Conservation (phyloP, 208 protist species). For the Trypanosoma brucei region DNA sequence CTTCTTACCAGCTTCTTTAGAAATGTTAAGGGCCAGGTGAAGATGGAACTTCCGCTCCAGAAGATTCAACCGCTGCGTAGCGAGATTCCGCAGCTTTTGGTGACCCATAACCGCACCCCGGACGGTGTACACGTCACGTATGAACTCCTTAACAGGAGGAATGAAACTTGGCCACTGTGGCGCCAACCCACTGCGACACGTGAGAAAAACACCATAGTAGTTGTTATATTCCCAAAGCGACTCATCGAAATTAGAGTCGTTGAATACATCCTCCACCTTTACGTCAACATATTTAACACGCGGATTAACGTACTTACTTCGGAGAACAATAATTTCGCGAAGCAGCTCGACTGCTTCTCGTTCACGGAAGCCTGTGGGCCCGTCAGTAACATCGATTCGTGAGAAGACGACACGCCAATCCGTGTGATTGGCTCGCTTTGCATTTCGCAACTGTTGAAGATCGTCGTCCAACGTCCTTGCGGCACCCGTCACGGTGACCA, state of each 20-base stretch:
- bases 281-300: conserved; percentile 41
- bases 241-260: conserved; percentile 74
- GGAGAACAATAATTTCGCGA: conserved; percentile 58
- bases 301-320: conserved; percentile 66
- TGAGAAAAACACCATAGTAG: conserved; percentile 86
- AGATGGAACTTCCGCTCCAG: conserved; percentile 92
- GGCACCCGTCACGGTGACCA: conserved; percentile 6
- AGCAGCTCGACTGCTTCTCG: conserved; percentile 60
- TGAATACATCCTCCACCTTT: conserved; percentile 86
- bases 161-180: conserved; percentile 77
- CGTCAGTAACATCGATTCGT: conserved; percentile 67
- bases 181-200: conserved; percentile 58
- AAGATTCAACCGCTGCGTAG: conserved; percentile 79
- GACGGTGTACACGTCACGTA: conserved; percentile 70
- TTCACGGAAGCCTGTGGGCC: conserved; percentile 4
- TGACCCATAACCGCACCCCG: conserved; percentile 55
- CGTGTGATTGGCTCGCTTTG: conserved; percentile 57
- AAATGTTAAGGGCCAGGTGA: conserved; percentile 90
- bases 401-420: conserved; percentile 77
- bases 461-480: conserved; percentile 32
- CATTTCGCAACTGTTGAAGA: conserved; percentile 43
- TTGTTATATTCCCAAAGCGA: conserved; percentile 83
- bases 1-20: conserved; percentile 64
- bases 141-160: conserved; percentile 74
- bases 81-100: conserved; percentile 69